Conservation (phyloP, 352 stramenopile genomes). For the Pelagophyceae sp. region DNA sequence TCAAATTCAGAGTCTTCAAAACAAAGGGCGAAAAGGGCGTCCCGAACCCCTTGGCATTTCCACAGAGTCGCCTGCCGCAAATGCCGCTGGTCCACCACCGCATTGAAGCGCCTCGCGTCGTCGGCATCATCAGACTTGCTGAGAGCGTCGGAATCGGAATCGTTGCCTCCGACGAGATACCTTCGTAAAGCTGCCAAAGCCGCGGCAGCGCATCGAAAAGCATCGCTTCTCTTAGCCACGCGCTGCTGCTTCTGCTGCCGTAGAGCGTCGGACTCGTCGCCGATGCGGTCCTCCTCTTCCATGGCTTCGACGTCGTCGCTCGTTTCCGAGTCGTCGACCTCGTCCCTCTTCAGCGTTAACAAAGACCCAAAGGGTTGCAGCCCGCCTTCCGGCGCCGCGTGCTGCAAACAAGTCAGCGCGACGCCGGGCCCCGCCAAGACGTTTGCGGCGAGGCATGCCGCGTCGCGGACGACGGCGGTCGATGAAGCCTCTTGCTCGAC, state of each 20-base stretch:
- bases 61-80: not conserved
- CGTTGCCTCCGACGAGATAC: not conserved
- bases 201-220: not conserved
- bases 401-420: not conserved
- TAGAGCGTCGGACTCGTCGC: not conserved
- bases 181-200: not conserved
- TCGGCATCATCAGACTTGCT: too few species aligned
- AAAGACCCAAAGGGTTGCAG: not conserved
- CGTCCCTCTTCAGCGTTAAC: not conserved
- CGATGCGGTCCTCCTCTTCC: not conserved
- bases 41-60: not conserved
- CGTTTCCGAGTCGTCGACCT: not conserved
- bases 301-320: not conserved
- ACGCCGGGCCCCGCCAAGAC: not conserved
- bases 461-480: not conserved
- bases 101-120: too few species aligned
- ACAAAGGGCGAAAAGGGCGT: not conserved
- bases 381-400: not conserved
- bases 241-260: not conserved
- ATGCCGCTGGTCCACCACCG: too few species aligned
- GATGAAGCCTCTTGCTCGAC: not conserved
- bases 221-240: not conserved
- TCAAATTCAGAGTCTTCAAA: not conserved
- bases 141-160: too few species aligned
- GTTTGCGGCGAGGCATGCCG: not conserved